Percentiles rank a stretch among this genome's conserved stretches.
phyloP scores from a whole-genome alignment of 2,329 filamentous ascomycete species.

The Fusarium nematophilum region DNA sequence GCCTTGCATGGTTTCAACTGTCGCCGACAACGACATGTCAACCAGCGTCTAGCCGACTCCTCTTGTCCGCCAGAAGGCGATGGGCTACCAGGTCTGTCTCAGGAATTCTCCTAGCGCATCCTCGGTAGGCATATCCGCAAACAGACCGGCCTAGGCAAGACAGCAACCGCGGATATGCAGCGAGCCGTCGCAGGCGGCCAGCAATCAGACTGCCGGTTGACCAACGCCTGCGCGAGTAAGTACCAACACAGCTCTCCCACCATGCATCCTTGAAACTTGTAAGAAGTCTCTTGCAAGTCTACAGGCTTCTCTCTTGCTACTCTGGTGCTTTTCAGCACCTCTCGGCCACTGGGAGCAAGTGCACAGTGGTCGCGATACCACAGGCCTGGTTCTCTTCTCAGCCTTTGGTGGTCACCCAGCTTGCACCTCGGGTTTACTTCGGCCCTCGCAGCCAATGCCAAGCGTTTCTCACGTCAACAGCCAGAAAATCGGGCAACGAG shows the following conservation, averaged over 20 bases:
- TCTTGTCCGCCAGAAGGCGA: conserved; percentile 26
- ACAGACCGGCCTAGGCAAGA: conserved; percentile 6
- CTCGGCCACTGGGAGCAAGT: not conserved
- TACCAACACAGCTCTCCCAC: conserved; percentile 33
- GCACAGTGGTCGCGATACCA: conserved; percentile 26
- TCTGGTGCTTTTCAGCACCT: not conserved
- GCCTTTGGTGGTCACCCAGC: conserved; percentile 37
- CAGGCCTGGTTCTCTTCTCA: conserved; percentile 21
- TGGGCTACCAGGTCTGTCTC: conserved; percentile 16
- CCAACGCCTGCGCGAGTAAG: conserved; percentile 29
- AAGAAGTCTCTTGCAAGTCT: conserved; percentile 38
- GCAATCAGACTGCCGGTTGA: conserved; percentile 21
- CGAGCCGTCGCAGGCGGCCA: conserved; percentile 30
- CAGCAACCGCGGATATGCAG: conserved; percentile 28
- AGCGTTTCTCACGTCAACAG: conserved; percentile 4
- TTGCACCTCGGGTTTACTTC: conserved; percentile 42
- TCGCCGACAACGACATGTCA: conserved; percentile 38
- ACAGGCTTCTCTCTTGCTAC: not conserved
- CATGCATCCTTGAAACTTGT: conserved; percentile 24
- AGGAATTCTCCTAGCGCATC: not conserved
- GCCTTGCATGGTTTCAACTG: conserved; percentile 43
- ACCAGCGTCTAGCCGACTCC: conserved; percentile 26
- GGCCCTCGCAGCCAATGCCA: conserved; percentile 31
- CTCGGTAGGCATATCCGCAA: conserved; percentile 11
- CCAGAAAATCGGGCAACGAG: no score